Conservation (phyloP, 805 yeast genomes). For the Saturnispora halmiae region DNA sequence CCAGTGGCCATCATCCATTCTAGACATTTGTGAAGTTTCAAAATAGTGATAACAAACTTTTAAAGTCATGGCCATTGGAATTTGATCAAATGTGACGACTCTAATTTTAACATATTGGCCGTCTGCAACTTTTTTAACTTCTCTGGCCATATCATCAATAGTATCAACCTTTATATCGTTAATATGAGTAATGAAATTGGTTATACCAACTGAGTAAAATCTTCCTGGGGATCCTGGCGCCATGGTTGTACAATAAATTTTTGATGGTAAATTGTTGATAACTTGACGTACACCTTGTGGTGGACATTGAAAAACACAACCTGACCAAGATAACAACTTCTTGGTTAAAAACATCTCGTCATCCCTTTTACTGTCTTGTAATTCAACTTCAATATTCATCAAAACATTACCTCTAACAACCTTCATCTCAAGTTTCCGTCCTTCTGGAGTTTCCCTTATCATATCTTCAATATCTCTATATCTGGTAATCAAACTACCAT, state of each 20-base stretch:
- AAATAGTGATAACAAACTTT: conserved; percentile 87
- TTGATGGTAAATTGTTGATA: conserved; percentile 66
- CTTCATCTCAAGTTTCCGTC: conserved; percentile 40
- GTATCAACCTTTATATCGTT: conserved; percentile 68
- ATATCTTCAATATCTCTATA: conserved; percentile 54
- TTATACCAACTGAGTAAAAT: conserved; percentile 68
- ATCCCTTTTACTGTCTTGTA: conserved; percentile 44
- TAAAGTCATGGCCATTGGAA: conserved; percentile 77
- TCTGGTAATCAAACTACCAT: conserved; percentile 54
- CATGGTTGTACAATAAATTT: conserved; percentile 71
- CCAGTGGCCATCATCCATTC: conserved; percentile 44
- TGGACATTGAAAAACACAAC: conserved; percentile 77
- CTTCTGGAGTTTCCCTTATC: conserved; percentile 18
- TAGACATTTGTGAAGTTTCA: conserved; percentile 53
- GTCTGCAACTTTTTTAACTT: conserved; percentile 65
- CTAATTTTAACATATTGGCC: conserved; percentile 74
- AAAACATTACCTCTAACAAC: conserved; percentile 66
- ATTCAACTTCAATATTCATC: conserved; percentile 51
- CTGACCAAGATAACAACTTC: conserved; percentile 72
- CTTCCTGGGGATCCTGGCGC: conserved; percentile 80
- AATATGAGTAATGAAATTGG: conserved; percentile 83
- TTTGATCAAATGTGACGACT: conserved; percentile 74
- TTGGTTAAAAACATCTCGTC: conserved; percentile 39
- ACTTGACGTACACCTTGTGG: conserved; percentile 88
- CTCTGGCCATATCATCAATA: conserved; percentile 54